These are phyloP conservation scores for Rubroshorea leprosula DNA, from an alignment of 345 rosid species.

Conservation along the genomic window DNA sequence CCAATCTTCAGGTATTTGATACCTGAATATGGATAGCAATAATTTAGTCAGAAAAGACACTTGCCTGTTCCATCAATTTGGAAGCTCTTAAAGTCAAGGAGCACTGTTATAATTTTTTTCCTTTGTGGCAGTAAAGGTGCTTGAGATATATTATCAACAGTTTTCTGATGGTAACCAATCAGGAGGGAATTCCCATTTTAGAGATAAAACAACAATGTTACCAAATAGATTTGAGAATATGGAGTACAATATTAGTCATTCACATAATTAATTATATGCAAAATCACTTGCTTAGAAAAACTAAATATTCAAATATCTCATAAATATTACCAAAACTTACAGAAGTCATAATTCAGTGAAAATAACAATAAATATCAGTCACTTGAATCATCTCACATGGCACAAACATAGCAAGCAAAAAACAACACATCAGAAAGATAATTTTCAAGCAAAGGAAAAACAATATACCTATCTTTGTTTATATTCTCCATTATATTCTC, in stretches of 20 bases:
- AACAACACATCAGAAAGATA: background rate
- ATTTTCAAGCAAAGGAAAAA: background rate
- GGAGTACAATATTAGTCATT: background rate
- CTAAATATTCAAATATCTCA: background rate
- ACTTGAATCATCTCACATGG: too few relatives aligned
- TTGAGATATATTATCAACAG: background rate
- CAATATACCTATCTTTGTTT: constrained; percentile 64
- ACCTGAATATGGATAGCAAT: constrained; percentile 38
- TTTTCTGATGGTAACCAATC: background rate
- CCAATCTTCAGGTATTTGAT: constrained; percentile 82
- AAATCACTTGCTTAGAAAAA: background rate
- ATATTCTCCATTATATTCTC: constrained; percentile 78
- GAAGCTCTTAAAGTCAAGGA: too few relatives aligned
- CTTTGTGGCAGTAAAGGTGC: background rate
- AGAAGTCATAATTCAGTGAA: too few relatives aligned
- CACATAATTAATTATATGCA: too few relatives aligned
- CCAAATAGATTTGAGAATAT: background rate
- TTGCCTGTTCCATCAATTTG: background rate
- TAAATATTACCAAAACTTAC: too few relatives aligned
- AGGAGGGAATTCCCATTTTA: background rate
- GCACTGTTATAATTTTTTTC: too few relatives aligned
- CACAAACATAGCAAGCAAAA: background rate
- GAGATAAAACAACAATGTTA: background rate
- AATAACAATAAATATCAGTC: too few relatives aligned
- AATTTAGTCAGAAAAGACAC: background rate